A percentile compares a stretch with the other conserved stretches of the same genome.
Evolutionary conservation across 345 rosid genomes (phyloP).

Genomic region (Populus simonii): DNA sequence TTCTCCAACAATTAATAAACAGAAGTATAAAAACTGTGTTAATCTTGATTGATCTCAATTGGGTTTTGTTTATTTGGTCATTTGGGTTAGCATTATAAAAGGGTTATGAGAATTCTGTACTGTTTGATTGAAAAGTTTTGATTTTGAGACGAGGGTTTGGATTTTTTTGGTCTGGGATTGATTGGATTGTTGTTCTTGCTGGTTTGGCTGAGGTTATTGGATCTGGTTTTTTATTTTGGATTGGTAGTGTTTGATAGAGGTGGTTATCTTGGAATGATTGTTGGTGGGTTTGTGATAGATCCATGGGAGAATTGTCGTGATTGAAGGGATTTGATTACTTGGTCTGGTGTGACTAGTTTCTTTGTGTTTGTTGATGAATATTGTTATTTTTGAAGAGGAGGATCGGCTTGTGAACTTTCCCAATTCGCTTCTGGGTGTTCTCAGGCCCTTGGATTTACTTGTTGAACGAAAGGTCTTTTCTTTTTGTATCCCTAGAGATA

Average conservation of each 20-base stretch:
- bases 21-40: not conserved
- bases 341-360: slow-evolving; percentile 22
- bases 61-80: not conserved
- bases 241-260: not conserved
- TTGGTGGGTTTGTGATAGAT: slow-evolving; percentile 10
- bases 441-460: slow-evolving; percentile 46
- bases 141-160: not conserved
- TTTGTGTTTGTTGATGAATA: slow-evolving; percentile 65
- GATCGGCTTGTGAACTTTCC: slow-evolving; percentile 63
- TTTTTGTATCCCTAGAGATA: slow-evolving; percentile 59
- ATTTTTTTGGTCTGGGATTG: not conserved
- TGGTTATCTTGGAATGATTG: not conserved
- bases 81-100: not conserved
- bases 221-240: not conserved
- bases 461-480: slow-evolving; percentile 32
- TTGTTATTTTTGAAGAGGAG: slow-evolving; percentile 39
- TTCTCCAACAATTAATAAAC: not conserved
- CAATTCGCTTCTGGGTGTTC: slow-evolving; percentile 50
- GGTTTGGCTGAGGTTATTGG: not conserved
- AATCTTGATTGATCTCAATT: not conserved
- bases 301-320: slow-evolving; percentile 18
- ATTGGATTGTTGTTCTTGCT: not conserved
- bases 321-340: slow-evolving; percentile 30
- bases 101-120: not conserved
- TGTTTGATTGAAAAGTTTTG: not conserved